Base-by-base conservation (phyloP, 2,329 filamentous ascomycete genomes). In the Colletotrichum tanaceti region DNA sequence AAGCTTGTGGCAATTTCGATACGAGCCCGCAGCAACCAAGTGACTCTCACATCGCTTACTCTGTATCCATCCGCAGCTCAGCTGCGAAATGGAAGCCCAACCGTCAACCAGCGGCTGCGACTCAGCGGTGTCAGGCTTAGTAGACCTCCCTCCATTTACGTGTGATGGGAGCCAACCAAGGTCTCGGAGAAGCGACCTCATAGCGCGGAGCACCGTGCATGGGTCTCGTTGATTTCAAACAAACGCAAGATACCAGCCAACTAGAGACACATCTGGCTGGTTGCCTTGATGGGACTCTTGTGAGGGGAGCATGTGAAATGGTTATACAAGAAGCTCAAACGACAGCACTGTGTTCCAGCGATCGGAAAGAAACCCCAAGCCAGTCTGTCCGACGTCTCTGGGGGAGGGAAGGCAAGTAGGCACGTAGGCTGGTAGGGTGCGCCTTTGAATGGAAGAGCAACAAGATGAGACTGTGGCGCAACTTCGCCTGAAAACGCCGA, bases 401-500 rank as follows among this genome's bases (percentile, higher is more conserved):
- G 5, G 14, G 38, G 24, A 24, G 24, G 24, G n/a, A n/a, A n/a
- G n/a, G n/a, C n/a, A n/a, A n/a, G n/a, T n/a, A n/a, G n/a, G n/a
- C n/a, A n/a, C n/a, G n/a, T n/a, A n/a, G n/a, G n/a, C n/a, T n/a
- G 24, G 5, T 20, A 16, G 43, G 14, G 10, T 41, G 18, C 44
- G 32, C 44, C 3, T 20, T 47, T 38, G 44, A 10, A n/a, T 32
- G 20, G n/a, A 58, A 58, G 46, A 58, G 43, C n/a, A 32, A 58
- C 11, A 24, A 22, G 13, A 16, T 32, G 53, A 20, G 54, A 41
- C 41, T 47, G 32, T 50, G 58, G 58, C 58, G 44, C 32, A 50
- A n/a, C 32, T 38, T 41, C 18, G 44, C 44, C 20, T 28, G 22
- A 38, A 20, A 28, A 44, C n/a, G 39, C 49, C 14, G 49, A 46